A percentile compares a stretch with the other conserved stretches of the same genome.
Evolutionary conservation across 768 basidiomycete species (phyloP).

Genomic region (Mycena leptocephala): DNA sequence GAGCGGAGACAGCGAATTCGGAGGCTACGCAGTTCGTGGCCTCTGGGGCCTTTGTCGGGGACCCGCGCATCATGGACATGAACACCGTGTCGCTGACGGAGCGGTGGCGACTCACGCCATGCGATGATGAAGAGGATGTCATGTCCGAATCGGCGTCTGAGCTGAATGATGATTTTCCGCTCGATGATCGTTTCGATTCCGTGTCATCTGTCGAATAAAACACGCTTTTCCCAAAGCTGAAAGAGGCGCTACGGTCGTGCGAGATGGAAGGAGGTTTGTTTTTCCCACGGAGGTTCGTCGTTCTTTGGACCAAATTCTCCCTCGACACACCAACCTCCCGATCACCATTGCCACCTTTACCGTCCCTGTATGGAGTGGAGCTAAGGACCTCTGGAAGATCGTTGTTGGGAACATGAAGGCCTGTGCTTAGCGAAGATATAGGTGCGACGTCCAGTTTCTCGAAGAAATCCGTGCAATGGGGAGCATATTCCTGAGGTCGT

Average conservation of each 20-base stretch:
- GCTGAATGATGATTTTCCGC: conserved; percentile 47
- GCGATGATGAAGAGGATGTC: conserved; percentile 45
- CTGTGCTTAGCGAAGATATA: conserved; percentile 47
- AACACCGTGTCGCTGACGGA: conserved; percentile 77
- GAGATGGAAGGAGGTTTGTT: conserved; percentile 54
- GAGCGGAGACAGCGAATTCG: conserved; percentile 52
- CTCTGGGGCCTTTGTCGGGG: conserved; percentile 60
- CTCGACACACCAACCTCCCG: conserved; percentile 40
- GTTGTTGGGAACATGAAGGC: conserved; percentile 42
- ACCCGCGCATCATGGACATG: conserved; percentile 66
- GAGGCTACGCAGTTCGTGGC: conserved; percentile 36
- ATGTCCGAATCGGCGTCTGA: conserved; percentile 42
- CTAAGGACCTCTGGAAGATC: conserved; percentile 48
- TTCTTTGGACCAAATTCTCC: conserved; percentile 47
- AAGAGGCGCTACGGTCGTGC: conserved; percentile 76
- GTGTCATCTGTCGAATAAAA: conserved; percentile 64
- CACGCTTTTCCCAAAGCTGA: conserved; percentile 76
- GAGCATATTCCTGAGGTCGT: conserved; percentile 53
- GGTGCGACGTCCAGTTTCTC: conserved; percentile 57
- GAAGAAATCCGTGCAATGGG: conserved; percentile 68
- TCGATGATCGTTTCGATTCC: conserved; percentile 41
- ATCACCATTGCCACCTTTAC: conserved; percentile 52
- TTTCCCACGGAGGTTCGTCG: conserved; percentile 57
- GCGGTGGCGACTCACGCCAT: conserved; percentile 59
- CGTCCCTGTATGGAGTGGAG: conserved; percentile 60